Evolutionary conservation across 2,329 filamentous ascomycete species (phyloP).

Genomic region (Dryadomyces sulphureus): DNA sequence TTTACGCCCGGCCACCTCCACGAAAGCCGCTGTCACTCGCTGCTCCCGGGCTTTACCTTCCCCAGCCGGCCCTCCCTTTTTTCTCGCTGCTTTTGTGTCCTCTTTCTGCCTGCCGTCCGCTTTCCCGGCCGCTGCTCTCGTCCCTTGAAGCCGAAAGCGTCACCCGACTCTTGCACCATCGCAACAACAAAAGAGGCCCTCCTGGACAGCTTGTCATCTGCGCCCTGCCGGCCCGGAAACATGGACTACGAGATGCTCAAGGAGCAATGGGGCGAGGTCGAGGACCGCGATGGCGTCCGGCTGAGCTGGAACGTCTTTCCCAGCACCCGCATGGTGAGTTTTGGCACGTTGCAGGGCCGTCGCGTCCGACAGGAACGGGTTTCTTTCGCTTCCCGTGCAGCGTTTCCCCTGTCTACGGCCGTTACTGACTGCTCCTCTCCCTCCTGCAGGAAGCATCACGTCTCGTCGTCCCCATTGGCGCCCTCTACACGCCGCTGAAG

Average conservation of each 20-base stretch:
- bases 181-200: neutral
- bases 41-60: neutral
- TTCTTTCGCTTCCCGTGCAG: neutral
- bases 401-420: neutral
- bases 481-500: slow-evolving; percentile 88
- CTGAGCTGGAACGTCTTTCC: slow-evolving; percentile 99
- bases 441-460: slow-evolving; percentile 67
- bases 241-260: slow-evolving; percentile 94
- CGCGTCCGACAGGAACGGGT: neutral
- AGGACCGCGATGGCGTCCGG: slow-evolving; percentile 89
- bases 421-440: neutral
- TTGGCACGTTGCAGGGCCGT: neutral
- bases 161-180: neutral
- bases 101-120: neutral
- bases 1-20: neutral
- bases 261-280: slow-evolving; percentile 91
- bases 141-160: neutral
- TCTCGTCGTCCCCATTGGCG: slow-evolving; percentile 89
- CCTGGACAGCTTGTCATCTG: neutral
- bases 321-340: slow-evolving; percentile 81
- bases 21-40: neutral
- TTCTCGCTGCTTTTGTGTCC: neutral
- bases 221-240: slow-evolving; percentile 1
- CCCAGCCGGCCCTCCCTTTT: too few relatives aligned
- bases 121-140: neutral